Evolutionary conservation across 2,329 filamentous ascomycete genomes (phyloP).

Genomic region (Bipolaris zeicola): DNA sequence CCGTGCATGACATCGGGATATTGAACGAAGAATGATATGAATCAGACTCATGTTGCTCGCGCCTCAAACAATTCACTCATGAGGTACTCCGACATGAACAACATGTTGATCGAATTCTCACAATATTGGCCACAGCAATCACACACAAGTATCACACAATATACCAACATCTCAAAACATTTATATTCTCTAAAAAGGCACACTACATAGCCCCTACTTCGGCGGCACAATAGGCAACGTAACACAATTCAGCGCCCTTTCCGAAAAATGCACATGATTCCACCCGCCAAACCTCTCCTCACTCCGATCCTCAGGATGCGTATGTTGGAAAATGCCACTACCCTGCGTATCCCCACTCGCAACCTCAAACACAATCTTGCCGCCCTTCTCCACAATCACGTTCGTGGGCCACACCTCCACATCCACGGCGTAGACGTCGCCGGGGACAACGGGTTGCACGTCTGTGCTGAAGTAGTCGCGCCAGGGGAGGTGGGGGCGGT

Average conservation of each 20-base stretch:
- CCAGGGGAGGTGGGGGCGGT: constrained; percentile 61
- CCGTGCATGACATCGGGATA: no score
- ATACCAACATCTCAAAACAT: no score
- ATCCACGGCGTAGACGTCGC: constrained; percentile 64
- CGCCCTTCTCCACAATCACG: constrained; percentile 60
- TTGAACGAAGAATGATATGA: no score
- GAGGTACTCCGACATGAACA: no score
- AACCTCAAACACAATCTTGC: constrained; percentile 62
- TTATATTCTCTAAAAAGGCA: no score
- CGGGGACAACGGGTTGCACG: constrained; percentile 56
- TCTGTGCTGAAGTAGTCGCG: constrained; percentile 65
- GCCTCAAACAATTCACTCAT: no score
- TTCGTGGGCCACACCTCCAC: constrained; percentile 70
- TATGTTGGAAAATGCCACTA: constrained; percentile 62
- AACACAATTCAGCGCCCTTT: constrained; percentile 57
- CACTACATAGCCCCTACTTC: constrained; percentile 25
- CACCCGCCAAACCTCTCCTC: constrained; percentile 53
- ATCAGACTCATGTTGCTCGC: neutral
- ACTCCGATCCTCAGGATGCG: constrained; percentile 55
- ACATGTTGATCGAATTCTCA: no score
- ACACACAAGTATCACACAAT: no score
- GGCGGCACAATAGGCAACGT: constrained; percentile 59
- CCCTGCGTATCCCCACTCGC: constrained; percentile 62
- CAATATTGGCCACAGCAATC: no score
- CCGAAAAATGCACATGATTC: constrained; percentile 62